Conservation (phyloP, 805 yeast species). For the Barnettozyma botsteinii region DNA sequence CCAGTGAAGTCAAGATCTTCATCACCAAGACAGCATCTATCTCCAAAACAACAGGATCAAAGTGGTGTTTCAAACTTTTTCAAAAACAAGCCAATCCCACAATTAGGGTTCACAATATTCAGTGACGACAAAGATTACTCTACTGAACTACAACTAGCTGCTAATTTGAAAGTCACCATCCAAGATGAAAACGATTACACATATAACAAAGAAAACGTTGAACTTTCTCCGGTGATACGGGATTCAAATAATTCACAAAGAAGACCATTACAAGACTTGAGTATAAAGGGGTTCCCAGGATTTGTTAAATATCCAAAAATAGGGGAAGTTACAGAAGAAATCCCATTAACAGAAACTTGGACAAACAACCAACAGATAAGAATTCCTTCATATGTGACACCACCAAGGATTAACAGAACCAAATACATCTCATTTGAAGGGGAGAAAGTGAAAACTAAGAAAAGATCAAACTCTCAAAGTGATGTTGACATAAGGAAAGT, state of each 20-base stretch:
- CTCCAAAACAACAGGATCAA: slow-evolving; percentile 4
- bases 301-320: slow-evolving; percentile 10
- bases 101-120: slow-evolving; percentile 21
- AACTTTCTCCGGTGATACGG: neutral
- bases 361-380: slow-evolving; percentile 5
- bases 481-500: slow-evolving; percentile 18
- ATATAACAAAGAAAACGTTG: slow-evolving; percentile 17
- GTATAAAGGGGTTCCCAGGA: slow-evolving; percentile 16
- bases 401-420: slow-evolving; percentile 21
- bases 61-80: slow-evolving; percentile 5
- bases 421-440: slow-evolving; percentile 18
- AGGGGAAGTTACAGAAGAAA: neutral
- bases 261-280: slow-evolving; percentile 14
- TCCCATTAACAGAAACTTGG: slow-evolving; percentile 18
- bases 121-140: slow-evolving; percentile 22
- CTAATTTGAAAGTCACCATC: slow-evolving; percentile 6
- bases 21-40: neutral
- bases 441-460: slow-evolving; percentile 11
- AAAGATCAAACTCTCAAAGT: slow-evolving; percentile 20
- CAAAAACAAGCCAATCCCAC: slow-evolving; percentile 9
- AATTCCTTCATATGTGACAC: slow-evolving; percentile 23
- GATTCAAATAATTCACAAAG: slow-evolving; percentile 2
- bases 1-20: slow-evolving; percentile 12
- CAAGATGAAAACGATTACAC: slow-evolving; percentile 18
- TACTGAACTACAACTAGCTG: slow-evolving; percentile 12